Base-by-base conservation (phyloP, 441 rosid species). In the Melianthus villosus region DNA sequence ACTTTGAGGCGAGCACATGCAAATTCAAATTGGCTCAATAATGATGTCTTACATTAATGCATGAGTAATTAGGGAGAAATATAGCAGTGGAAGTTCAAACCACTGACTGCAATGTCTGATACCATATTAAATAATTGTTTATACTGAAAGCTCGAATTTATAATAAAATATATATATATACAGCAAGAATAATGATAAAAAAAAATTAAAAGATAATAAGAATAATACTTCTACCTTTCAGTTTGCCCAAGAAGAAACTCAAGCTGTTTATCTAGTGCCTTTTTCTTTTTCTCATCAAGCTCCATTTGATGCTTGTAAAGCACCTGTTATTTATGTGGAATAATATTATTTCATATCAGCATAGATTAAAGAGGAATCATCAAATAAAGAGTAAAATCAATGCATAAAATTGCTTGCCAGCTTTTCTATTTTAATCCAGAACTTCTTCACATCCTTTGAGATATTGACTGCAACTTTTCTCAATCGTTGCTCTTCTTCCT, bases 181-280 rank as follows among this genome's bases (percentile, higher is more conserved):
- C n/a, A n/a, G n/a, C n/a, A n/a, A n/a, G n/a, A n/a, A n/a, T n/a
- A n/a, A n/a, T n/a, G n/a, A n/a, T n/a, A n/a, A n/a, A n/a, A n/a
- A 29, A 16, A 22, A 30, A 34, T 12, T 17, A 43, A 37, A 15
- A 17, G 18, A 10, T n/a, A 5, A 44, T 1, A 13, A 12, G 29
- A 20, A 13, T 22, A 25, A 29, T 11, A 33, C 30, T 44, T 47
- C 10, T 36, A 85, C 99, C 99, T 91, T 66, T 91, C 99, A 22
- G 99, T 91, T 71, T 91, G 99, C 56, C 99, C 99, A 42, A 91
- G 62, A 50, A 91, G 82, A 69, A 85, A 91, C 56, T 91, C 79
- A 28, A 91, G 96, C 51, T 91, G 99, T 67, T 82, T 91, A 57
- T 91, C 96, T 63, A 85, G 84, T 16, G 91, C 77, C 68, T 80